phyloP scores from a whole-genome alignment of 768 basidiomycete species.

The Rhodotorula diobovata region DNA sequence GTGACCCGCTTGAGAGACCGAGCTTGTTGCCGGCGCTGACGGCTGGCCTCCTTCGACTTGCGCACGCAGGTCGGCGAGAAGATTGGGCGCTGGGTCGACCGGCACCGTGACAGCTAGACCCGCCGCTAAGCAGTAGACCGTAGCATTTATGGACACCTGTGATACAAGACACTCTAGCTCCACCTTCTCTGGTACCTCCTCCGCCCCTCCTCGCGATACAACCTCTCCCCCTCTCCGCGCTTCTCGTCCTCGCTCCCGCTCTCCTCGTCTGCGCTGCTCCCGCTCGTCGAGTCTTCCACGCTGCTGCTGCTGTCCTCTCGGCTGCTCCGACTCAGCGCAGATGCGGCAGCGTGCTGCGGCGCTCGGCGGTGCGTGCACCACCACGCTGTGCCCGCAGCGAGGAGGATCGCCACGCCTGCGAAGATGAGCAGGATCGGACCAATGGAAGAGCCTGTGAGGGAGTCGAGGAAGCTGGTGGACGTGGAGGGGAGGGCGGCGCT shows the following conservation, averaged over 20 bases:
- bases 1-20: no score
- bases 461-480: no score
- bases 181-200: not conserved
- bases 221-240: not conserved
- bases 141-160: not conserved
- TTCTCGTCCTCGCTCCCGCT: not conserved
- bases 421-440: no score
- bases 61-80: constrained; percentile 20
- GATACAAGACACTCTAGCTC: not conserved
- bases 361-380: not conserved
- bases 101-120: no score
- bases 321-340: no score
- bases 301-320: not conserved
- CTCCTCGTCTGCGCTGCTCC: no score
- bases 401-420: not conserved
- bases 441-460: not conserved
- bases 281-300: not conserved
- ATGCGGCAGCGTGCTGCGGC: no score
- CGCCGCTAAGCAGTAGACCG: no score
- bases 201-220: no score
- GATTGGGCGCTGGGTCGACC: constrained; percentile 15
- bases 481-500: no score
- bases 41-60: no score
- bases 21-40: no score
- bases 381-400: not conserved